phyloP scores from a whole-genome alignment of 2,329 filamentous ascomycete genomes.

The Fusarium coffeatum region DNA sequence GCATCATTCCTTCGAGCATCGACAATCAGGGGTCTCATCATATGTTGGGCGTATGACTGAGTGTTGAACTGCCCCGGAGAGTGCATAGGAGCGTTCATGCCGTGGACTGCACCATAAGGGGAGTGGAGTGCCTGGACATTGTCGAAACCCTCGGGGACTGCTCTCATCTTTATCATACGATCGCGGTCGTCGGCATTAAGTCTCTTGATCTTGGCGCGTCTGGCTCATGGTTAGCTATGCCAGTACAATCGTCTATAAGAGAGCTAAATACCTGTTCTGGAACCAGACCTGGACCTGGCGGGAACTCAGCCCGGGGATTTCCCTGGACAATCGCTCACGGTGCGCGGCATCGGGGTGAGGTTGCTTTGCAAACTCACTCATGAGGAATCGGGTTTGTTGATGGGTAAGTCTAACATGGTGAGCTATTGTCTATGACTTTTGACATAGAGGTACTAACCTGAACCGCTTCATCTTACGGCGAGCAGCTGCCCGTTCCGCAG shows the following conservation, averaged over 20 bases:
- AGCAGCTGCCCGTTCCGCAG: slow-evolving; percentile 67
- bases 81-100: slow-evolving; percentile 60
- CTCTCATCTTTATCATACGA: slow-evolving; percentile 77
- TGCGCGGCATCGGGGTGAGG: slow-evolving; percentile 94
- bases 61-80: slow-evolving; percentile 62
- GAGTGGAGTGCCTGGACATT: slow-evolving; percentile 76
- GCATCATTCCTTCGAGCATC: slow-evolving; percentile 73
- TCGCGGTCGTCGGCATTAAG: slow-evolving; percentile 77
- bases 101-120: slow-evolving; percentile 71
- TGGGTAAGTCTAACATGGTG: slow-evolving; percentile 79
- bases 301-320: slow-evolving; percentile 91
- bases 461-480: slow-evolving; percentile 82
- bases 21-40: slow-evolving; percentile 75
- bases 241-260: background rate
- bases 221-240: slow-evolving; percentile 48
- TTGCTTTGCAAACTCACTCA: slow-evolving; percentile 96
- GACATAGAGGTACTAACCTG: slow-evolving; percentile 62
- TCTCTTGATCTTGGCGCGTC: slow-evolving; percentile 78
- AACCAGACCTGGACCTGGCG: slow-evolving; percentile 98
- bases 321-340: slow-evolving; percentile 84
- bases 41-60: slow-evolving; percentile 67
- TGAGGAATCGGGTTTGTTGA: slow-evolving; percentile 95
- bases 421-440: slow-evolving; percentile 44
- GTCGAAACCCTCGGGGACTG: slow-evolving; percentile 77
- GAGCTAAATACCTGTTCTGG: slow-evolving; percentile 81